Conservation (phyloP, 2,329 filamentous ascomycete genomes). For the Rhexocercosporidium sp. region DNA sequence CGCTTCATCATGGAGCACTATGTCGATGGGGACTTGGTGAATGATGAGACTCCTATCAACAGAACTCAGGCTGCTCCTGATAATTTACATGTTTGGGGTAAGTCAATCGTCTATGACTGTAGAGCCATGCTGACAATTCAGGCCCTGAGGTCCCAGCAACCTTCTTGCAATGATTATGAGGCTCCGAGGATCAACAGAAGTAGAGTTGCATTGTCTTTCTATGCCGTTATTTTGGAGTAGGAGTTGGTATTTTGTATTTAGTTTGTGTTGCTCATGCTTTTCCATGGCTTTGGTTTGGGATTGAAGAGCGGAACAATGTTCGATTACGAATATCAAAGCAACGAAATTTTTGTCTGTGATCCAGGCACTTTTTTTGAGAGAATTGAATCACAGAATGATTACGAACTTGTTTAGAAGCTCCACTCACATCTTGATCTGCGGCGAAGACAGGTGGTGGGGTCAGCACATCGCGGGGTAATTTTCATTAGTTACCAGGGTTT, state of each 20-base stretch:
- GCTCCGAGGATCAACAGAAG: no score
- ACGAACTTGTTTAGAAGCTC: not conserved
- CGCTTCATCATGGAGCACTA: conserved; percentile 73
- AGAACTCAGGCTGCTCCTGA: conserved; percentile 24
- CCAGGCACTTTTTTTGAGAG: not conserved
- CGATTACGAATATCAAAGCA: not conserved
- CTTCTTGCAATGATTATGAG: conserved; percentile 26
- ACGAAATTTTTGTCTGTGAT: not conserved
- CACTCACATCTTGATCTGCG: not conserved
- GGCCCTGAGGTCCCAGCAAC: conserved; percentile 33
- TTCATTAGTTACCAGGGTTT: not conserved
- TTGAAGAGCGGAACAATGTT: not conserved
- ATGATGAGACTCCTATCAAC: conserved; percentile 41
- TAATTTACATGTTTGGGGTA: conserved; percentile 38
- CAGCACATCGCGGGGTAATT: not conserved
- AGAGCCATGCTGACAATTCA: conserved; percentile 22
- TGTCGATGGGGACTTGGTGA: conserved; percentile 71
- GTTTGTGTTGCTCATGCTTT: not conserved
- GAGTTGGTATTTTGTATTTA: no score
- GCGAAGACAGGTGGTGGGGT: not conserved
- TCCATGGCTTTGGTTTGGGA: not conserved
- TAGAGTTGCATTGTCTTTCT: no score
- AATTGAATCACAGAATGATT: not conserved
- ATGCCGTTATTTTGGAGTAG: no score
- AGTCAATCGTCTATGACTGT: conserved; percentile 24